Evolutionary conservation across 2,329 filamentous ascomycete species (phyloP), one percentile per base, ranked within the genome.

Genomic region (Nemania serpens): DNA sequence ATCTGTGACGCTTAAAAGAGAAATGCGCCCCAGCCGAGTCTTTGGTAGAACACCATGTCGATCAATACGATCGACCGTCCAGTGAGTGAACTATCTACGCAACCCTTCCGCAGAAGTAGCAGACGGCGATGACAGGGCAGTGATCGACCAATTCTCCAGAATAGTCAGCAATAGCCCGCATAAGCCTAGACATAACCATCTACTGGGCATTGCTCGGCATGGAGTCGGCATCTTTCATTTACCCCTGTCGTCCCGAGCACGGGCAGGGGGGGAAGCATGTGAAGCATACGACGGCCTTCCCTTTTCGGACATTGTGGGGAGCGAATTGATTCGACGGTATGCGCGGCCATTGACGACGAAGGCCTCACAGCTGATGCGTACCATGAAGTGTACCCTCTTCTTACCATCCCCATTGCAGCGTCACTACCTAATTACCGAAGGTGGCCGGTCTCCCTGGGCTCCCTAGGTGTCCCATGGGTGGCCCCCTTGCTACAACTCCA

Each of bases 201-300:
- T 18, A 25, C 42, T 17, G 17, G 33, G 52, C 52, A 33, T 39
- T 29, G 7, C 13, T 41, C 46, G 18, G 47, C 17, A 41, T 22
- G 47, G 39, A 51, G 47, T 45, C 45, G 48, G 47, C 22, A 20
- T 36, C 43, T 25, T 33, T 47, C 39, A 22, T 13, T 7, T 11
- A 48, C 22, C 58, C 58, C 34, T 46, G 53, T 52, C 47, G 25
- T 45, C 42, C n/a, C 58, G 51, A 61, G 45, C 33, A 37, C 58
- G 52, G 47, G 47, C 48, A 34, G 36, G 33, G 12, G 47, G 29
- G n/a, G 13, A 10, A n/a, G 15, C 25, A 34, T 48, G 46, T 36
- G 46, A 48, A 34, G 29, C 25, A 25, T 13, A 36, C 46, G 15
- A 48, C 25, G 34, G 46, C 46, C 46, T 48, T 48, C 46, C 46